phyloP scores from a whole-genome alignment of 2,329 filamentous ascomycete species.

The Fusarium sp. region DNA sequence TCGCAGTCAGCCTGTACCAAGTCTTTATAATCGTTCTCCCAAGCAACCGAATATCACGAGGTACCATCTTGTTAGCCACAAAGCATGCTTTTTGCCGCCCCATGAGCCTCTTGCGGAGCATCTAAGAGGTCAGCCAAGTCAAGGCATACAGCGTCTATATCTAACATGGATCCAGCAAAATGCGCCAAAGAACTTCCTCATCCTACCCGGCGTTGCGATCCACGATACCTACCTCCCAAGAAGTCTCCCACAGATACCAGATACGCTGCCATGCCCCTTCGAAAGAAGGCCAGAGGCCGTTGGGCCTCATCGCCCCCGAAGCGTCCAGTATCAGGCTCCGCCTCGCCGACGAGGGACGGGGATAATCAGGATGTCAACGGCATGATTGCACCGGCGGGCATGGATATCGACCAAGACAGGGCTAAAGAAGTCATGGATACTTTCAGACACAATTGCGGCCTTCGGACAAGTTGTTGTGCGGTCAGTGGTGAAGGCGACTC shows the following conservation, averaged over 20 bases:
- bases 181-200: slow-evolving; percentile 6
- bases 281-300: not conserved
- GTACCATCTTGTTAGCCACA: slow-evolving; percentile 11
- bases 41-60: not conserved
- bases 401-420: too few species aligned
- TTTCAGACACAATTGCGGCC: not conserved
- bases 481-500: slow-evolving; percentile 31
- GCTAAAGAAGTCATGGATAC: not conserved
- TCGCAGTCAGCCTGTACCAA: not conserved
- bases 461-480: slow-evolving; percentile 15
- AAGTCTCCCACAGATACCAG: not conserved
- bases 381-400: too few species aligned
- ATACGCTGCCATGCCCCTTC: not conserved
- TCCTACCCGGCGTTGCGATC: not conserved
- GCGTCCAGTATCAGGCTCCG: slow-evolving; percentile 8
- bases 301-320: not conserved
- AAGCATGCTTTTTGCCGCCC: not conserved
- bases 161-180: not conserved
- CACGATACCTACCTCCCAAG: slow-evolving; percentile 13
- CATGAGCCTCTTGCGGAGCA: not conserved
- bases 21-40: not conserved
- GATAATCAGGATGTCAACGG: not conserved
- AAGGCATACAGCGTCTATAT: too few species aligned
- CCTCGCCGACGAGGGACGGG: not conserved
- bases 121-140: not conserved